These are phyloP conservation scores for Hirschfeldia incana DNA, from an alignment of 345 rosid species.

Conservation along the genomic window DNA sequence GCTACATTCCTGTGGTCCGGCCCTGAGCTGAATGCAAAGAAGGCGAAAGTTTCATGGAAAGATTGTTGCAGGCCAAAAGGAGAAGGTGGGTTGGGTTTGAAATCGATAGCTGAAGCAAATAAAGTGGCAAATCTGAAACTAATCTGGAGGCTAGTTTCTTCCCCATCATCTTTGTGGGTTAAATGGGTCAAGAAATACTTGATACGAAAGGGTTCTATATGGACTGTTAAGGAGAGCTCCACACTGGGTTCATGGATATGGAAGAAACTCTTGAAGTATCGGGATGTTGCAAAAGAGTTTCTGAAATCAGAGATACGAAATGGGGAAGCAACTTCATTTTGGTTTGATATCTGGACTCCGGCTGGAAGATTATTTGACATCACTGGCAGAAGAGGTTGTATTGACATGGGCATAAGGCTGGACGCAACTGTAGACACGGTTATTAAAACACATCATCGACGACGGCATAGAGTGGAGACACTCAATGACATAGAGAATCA, in stretches of 20 bases:
- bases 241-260: not conserved
- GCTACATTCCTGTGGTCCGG: no score
- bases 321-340: not conserved
- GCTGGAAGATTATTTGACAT: not conserved
- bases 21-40: no score
- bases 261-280: not conserved
- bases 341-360: not conserved
- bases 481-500: no score
- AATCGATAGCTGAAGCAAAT: no score
- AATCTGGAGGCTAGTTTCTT: no score
- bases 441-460: no score
- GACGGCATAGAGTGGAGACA: no score
- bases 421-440: not conserved
- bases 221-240: not conserved
- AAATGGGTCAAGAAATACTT: not conserved
- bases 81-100: no score
- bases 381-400: not conserved
- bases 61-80: no score
- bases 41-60: no score
- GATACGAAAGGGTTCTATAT: not conserved
- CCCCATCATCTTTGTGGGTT: not conserved
- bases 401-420: not conserved
- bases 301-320: not conserved
- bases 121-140: no score
- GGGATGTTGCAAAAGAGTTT: not conserved